Evolutionary conservation across 2,329 filamentous ascomycete species (phyloP).

Genomic region (Myriosclerotinia duriaeana): DNA sequence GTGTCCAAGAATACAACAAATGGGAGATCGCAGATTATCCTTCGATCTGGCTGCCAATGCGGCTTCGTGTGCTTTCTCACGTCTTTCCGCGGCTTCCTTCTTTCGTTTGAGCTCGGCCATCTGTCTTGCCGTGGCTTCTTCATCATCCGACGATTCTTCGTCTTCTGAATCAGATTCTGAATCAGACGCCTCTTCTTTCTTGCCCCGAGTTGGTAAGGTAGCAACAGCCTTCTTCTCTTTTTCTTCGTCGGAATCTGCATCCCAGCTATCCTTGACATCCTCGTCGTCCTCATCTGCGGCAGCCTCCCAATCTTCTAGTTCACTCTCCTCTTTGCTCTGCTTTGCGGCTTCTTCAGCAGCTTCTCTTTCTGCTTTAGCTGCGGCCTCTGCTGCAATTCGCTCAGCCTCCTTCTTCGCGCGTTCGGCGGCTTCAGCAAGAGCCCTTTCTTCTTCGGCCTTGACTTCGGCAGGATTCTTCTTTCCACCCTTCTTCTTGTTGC

Average conservation of each 20-base stretch:
- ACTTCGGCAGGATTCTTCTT: conserved; percentile 50
- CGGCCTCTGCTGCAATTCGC: conserved; percentile 60
- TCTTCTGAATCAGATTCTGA: conserved; percentile 62
- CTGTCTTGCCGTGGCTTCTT: conserved; percentile 71
- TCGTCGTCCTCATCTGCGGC: conserved; percentile 73
- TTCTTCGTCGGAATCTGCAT: conserved; percentile 76
- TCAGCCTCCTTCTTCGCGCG: conserved; percentile 68
- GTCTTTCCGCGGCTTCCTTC: conserved; percentile 82
- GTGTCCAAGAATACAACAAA: conserved; percentile 99
- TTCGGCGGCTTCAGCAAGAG: conserved; percentile 74
- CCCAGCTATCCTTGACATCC: conserved; percentile 92
- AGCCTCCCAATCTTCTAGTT: conserved; percentile 81
- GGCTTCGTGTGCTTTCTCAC: conserved; percentile 87
- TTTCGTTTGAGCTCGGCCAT: conserved; percentile 75
- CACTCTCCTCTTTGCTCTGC: conserved; percentile 57
- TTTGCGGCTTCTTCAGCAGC: conserved; percentile 56
- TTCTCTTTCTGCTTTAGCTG: conserved; percentile 60
- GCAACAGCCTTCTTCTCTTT: conserved; percentile 44
- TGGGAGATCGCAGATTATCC: conserved; percentile 93
- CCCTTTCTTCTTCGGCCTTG: conserved; percentile 74
- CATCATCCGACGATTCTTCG: conserved; percentile 53
- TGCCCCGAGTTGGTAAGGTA: conserved; percentile 31
- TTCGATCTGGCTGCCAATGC: conserved; percentile 87
- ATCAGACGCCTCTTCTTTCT: conserved; percentile 56
- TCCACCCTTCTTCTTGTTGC: conserved; percentile 72